Base-by-base conservation (phyloP, 2,329 filamentous ascomycete species). In the Pseudopyricularia cyperi region DNA sequence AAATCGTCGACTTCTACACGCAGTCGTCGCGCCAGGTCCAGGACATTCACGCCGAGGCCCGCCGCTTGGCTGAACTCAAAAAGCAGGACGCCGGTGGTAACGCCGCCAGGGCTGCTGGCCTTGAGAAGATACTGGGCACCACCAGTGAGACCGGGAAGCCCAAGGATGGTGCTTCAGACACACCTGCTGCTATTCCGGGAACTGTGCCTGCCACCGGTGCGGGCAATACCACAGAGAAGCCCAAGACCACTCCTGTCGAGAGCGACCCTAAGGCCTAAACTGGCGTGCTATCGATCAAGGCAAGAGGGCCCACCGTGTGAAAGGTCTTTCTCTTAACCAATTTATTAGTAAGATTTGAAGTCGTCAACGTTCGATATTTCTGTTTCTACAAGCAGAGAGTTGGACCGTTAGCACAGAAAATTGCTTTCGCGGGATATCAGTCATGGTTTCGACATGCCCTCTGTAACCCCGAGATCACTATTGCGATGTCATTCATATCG, bases 41-140 rank as follows among this genome's bases (percentile, higher is more conserved):
- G 61, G 93, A 98, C 65, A 93, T 98, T 47, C 93, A 98, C 71
- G 78, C 76, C 56, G 93, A 98, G 76, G 93, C 93, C 32, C 79
- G 85, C 57, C 83, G 93, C 59, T 75, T 98, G 52, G 91, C 91
- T 49, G 82, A 95, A 58, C 69, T 98, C 59, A 96, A 96, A 83
- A 83, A 81, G 65, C 69, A 80, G 55, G 74, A 80, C 65, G 67
- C 73, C 46, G 78, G 77, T 19, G 76, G 75, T 50, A 79, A 72
- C 57, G 77, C 80, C 46, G 75, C 79, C 66, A 79, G 79, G 70
- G 73, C 77, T 2, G 66, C 76, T 7, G 78, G 78, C 2, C 68
- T 82, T 3, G 75, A 80, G 60, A 73, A 70, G 59, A 68, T 81
- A 49, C 76, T 81, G 58, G 78, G 78, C 75, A 30, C 57, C 37